Conservation (phyloP, 345 rosid genomes). For the Aquilaria malaccensis region DNA sequence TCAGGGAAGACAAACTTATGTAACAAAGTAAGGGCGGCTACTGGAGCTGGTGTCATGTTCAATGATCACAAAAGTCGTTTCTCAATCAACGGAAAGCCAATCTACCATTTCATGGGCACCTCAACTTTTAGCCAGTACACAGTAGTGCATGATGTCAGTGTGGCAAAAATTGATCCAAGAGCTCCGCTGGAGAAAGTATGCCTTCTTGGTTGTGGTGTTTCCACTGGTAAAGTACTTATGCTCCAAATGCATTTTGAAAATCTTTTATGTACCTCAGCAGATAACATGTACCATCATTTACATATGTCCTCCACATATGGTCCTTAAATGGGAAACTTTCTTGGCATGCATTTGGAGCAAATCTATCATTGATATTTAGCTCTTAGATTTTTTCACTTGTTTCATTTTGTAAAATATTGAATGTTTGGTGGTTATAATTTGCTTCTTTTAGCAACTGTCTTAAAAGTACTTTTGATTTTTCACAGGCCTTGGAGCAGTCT, state of each 20-base stretch:
- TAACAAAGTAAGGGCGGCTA: slow-evolving; percentile 85
- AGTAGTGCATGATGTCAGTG: slow-evolving; percentile 96
- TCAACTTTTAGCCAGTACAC: slow-evolving; percentile 98
- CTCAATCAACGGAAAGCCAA: slow-evolving; percentile 77
- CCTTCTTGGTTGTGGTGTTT: slow-evolving; percentile 99
- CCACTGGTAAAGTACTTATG: slow-evolving; percentile 56
- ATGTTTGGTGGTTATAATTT: too few species aligned
- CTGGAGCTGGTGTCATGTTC: slow-evolving; percentile 98
- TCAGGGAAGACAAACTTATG: slow-evolving; percentile 98
- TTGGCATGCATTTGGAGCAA: neutral
- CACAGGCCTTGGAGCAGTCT: slow-evolving; percentile 95
- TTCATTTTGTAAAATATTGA: neutral
- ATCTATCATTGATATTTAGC: neutral
- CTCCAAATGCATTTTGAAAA: neutral
- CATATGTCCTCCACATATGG: neutral
- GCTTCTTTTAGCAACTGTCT: too few species aligned
- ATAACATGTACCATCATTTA: too few species aligned
- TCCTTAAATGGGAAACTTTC: neutral
- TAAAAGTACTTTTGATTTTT: neutral
- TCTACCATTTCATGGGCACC: slow-evolving; percentile 98
- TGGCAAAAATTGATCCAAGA: slow-evolving; percentile 81
- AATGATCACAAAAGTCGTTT: slow-evolving; percentile 79
- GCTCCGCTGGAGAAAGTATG: slow-evolving; percentile 98
- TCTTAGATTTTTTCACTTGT: neutral
- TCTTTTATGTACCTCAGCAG: too few species aligned